These are phyloP conservation scores for Musa itinerans DNA, from an alignment of 176 grass and related monocot species.

Conservation along the genomic window DNA sequence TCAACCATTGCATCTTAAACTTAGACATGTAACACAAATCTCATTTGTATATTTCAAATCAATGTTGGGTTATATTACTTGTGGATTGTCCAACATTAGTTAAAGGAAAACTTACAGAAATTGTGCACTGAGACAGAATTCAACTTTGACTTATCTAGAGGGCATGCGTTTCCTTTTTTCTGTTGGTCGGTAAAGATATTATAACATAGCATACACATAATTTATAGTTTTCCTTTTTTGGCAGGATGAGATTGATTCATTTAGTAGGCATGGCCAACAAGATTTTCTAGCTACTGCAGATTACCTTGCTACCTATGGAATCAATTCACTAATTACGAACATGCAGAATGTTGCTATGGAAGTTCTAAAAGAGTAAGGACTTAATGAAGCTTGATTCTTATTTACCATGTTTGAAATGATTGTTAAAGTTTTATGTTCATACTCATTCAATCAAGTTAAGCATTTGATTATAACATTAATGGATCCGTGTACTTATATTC, in stretches of 20 bases:
- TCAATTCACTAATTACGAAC: constrained; percentile 51
- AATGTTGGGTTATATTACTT: too few relatives aligned
- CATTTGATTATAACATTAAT: too few relatives aligned
- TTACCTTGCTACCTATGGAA: constrained; percentile 65
- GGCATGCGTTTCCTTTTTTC: background rate
- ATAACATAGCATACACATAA: background rate
- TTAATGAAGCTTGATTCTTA: constrained; percentile 9
- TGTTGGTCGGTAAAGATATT: background rate
- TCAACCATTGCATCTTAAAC: too few relatives aligned
- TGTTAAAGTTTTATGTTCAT: constrained; percentile 3
- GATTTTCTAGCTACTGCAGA: constrained; percentile 84
- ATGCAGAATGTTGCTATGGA: constrained; percentile 62
- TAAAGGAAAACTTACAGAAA: background rate
- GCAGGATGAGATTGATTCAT: constrained; percentile 55
- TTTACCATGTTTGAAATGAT: background rate
- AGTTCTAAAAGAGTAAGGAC: constrained; percentile 81
- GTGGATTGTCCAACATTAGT: too few relatives aligned
- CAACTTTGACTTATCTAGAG: too few relatives aligned
- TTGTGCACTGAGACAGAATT: background rate
- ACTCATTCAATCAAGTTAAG: background rate
- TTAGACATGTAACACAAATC: too few relatives aligned
- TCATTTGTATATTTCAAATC: too few relatives aligned
- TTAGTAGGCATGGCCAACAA: constrained; percentile 46
- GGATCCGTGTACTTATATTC: background rate
- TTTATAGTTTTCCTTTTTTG: constrained; percentile 13